These are phyloP conservation scores for Panaeolus cyanescens DNA, from an alignment of 768 basidiomycete genomes.

Conservation along the genomic window DNA sequence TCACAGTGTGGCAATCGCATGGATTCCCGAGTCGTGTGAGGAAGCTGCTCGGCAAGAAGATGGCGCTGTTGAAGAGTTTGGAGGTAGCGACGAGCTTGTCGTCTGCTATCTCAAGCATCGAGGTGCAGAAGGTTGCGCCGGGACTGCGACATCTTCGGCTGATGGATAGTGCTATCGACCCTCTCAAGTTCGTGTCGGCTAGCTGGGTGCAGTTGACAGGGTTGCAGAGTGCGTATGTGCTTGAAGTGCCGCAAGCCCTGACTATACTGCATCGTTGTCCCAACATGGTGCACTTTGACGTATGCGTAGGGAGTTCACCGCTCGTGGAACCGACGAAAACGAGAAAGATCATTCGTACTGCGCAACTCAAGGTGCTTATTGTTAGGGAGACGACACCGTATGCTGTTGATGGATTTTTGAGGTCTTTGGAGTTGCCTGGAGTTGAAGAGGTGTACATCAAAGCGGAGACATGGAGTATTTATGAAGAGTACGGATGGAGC, in stretches of 20 bases:
- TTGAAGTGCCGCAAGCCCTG: slow-evolving; percentile 7
- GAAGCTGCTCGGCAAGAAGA: slow-evolving; percentile 3
- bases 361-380: neutral
- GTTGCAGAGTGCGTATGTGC: slow-evolving; percentile 4
- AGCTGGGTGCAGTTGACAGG: slow-evolving; percentile 6
- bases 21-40: slow-evolving; percentile 7
- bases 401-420: slow-evolving; percentile 6
- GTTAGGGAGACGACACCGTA: slow-evolving; percentile 7
- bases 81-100: slow-evolving; percentile 5
- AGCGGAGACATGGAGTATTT: slow-evolving; percentile 1
- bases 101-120: neutral
- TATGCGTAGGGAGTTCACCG: slow-evolving; percentile 1
- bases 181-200: neutral
- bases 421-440: slow-evolving; percentile 3
- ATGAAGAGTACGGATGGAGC: neutral
- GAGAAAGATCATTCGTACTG: neutral
- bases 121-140: slow-evolving; percentile 7
- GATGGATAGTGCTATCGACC: slow-evolving; percentile 6
- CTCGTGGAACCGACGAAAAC: neutral
- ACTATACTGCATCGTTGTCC: slow-evolving; percentile 7
- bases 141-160: slow-evolving; percentile 2
- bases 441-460: slow-evolving; percentile 5
- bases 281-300: slow-evolving; percentile 9
- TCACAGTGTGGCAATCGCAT: slow-evolving; percentile 8
- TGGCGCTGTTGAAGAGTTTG: slow-evolving; percentile 3